These are phyloP conservation scores for Verticillium longisporum DNA, from an alignment of 2,329 filamentous ascomycete genomes.

Conservation along the genomic window DNA sequence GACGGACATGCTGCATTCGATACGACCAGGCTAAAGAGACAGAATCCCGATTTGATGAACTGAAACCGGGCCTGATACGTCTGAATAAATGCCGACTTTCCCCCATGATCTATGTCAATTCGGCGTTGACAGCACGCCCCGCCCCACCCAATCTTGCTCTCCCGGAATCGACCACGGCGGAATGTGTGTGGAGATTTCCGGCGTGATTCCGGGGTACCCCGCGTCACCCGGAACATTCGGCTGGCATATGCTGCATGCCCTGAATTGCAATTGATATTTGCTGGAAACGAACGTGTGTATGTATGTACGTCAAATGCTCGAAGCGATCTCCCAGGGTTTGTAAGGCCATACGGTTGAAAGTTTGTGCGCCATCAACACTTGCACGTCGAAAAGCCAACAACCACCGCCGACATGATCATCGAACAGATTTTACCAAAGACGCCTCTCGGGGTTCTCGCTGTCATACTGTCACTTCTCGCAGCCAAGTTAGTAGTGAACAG, in stretches of 20 bases:
- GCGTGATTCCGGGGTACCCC: neutral
- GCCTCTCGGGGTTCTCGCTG: neutral
- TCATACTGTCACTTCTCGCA: neutral
- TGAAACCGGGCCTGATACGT: neutral
- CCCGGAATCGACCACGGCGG: neutral
- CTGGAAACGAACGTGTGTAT: neutral
- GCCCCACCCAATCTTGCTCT: neutral
- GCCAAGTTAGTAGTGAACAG: conserved; percentile 1
- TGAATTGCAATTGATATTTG: neutral
- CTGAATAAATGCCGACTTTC: neutral
- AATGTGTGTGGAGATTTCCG: neutral
- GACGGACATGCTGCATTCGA: conserved; percentile 2
- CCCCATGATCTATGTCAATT: neutral
- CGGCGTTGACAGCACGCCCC: neutral
- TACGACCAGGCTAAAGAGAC: neutral
- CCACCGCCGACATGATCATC: neutral
- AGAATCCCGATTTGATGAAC: neutral
- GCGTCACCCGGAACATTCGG: neutral
- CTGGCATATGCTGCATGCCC: neutral
- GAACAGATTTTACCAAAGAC: conserved; percentile 2
- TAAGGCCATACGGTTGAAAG: neutral
- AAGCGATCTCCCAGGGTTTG: neutral
- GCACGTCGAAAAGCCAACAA: neutral
- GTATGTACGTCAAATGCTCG: neutral
- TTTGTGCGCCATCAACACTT: neutral